phyloP scores from a whole-genome alignment of 352 stramenopile species.

The Pythium folliculosum region DNA sequence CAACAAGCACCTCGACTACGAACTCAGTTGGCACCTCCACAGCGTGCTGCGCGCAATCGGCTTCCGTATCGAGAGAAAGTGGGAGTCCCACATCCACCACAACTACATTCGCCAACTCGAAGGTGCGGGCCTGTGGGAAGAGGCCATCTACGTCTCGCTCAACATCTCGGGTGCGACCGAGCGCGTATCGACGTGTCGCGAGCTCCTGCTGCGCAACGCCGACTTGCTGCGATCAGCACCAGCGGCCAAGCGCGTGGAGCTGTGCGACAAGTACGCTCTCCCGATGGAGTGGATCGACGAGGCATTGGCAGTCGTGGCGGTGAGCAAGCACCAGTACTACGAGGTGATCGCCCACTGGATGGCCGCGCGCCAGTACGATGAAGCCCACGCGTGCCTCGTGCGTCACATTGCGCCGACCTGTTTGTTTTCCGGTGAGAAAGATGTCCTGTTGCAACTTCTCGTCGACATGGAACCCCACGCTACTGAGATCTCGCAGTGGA shows the following conservation, averaged over 20 bases:
- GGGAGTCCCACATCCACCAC: conserved; percentile 77
- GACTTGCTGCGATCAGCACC: conserved; percentile 40
- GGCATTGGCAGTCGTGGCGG: conserved; percentile 56
- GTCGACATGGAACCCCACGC: conserved; percentile 57
- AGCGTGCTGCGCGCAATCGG: conserved; percentile 70
- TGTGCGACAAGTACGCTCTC: conserved; percentile 51
- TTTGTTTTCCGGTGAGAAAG: conserved; percentile 69
- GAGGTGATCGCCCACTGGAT: conserved; percentile 82
- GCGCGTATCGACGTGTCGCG: conserved; percentile 57
- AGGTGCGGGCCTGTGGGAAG: conserved; percentile 57
- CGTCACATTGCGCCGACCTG: conserved; percentile 56
- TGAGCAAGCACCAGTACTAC: conserved; percentile 48
- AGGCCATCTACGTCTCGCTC: conserved; percentile 79
- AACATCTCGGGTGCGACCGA: conserved; percentile 65
- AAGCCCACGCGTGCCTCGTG: conserved; percentile 64
- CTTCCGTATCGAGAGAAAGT: conserved; percentile 73
- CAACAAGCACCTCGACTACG: conserved; percentile 64
- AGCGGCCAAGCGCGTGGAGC: conserved; percentile 40
- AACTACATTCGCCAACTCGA: conserved; percentile 85
- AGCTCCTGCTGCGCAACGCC: conserved; percentile 67
- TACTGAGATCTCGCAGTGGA: conserved; percentile 65
- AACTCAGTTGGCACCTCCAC: conserved; percentile 78
- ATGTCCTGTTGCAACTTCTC: conserved; percentile 53
- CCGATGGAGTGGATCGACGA: conserved; percentile 73
- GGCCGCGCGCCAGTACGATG: conserved; percentile 53